A percentile compares a stretch with the other conserved stretches of the same genome.
Conservation (phyloP, 2,329 filamentous ascomycete species). For the Phyllachora maydis region DNA sequence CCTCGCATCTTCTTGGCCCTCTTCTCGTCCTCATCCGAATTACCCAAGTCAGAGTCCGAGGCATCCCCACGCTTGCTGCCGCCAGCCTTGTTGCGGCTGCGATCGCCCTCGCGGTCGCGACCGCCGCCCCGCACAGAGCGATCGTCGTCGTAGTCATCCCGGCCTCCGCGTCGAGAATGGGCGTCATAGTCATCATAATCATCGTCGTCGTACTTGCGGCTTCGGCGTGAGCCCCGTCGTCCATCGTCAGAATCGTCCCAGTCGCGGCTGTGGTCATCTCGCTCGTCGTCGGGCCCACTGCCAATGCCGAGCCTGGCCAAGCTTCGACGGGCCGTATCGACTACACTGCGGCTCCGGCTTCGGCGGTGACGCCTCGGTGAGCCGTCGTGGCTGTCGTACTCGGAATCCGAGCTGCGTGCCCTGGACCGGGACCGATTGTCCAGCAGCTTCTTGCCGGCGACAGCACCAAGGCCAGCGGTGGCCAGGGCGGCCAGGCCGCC, state of each 20-base stretch:
- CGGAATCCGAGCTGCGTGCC: slow-evolving; percentile 28
- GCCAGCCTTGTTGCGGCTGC: slow-evolving; percentile 17
- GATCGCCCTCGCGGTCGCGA: slow-evolving; percentile 15
- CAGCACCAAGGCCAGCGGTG: slow-evolving; percentile 37
- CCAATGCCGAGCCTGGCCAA: slow-evolving; percentile 41
- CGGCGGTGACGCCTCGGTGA: slow-evolving; percentile 19
- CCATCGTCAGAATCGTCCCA: slow-evolving; percentile 9
- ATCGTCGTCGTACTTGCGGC: slow-evolving; percentile 8
- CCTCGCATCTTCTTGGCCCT: slow-evolving; percentile 34
- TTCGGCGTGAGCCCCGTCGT: background rate
- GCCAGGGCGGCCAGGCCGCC: slow-evolving; percentile 39
- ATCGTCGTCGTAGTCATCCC: slow-evolving; percentile 14
- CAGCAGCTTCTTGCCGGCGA: slow-evolving; percentile 39
- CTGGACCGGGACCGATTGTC: slow-evolving; percentile 21
- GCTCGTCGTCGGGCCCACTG: slow-evolving; percentile 17
- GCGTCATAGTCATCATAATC: slow-evolving; percentile 9
- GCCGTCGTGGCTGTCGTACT: slow-evolving; percentile 17
- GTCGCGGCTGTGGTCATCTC: slow-evolving; percentile 12
- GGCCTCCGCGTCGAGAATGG: slow-evolving; percentile 3
- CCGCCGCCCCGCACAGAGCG: slow-evolving; percentile 15
- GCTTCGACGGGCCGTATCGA: slow-evolving; percentile 37
- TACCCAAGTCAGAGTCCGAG: slow-evolving; percentile 31
- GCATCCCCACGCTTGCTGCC: slow-evolving; percentile 12
- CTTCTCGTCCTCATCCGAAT: slow-evolving; percentile 35
- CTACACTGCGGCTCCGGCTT: slow-evolving; percentile 44